These are phyloP conservation scores for Cryptosporidium xiaoi DNA, from an alignment of 169 alveolate genomes.

Conservation along the genomic window DNA sequence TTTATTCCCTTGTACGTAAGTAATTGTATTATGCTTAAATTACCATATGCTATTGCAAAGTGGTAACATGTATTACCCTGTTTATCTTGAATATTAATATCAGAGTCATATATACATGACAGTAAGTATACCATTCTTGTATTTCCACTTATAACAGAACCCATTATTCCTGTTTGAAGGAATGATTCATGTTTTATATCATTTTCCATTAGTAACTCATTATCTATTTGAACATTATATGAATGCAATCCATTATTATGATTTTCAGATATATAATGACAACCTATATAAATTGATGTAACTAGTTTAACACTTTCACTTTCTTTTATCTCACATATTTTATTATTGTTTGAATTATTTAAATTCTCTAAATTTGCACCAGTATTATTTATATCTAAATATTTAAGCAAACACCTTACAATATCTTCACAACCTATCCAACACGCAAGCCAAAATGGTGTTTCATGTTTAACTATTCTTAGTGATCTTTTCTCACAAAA, in stretches of 20 bases:
- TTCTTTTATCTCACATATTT: neutral
- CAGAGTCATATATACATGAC: slow-evolving; percentile 81
- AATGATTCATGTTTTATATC: slow-evolving; percentile 82
- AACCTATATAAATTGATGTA: slow-evolving; percentile 43
- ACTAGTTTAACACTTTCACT: neutral
- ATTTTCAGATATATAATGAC: neutral
- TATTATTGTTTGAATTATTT: neutral
- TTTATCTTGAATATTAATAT: slow-evolving; percentile 83
- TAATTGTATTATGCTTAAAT: slow-evolving; percentile 37
- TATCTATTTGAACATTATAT: slow-evolving; percentile 74
- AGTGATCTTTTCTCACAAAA: slow-evolving; percentile 34
- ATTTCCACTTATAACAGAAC: slow-evolving; percentile 86
- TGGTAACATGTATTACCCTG: slow-evolving; percentile 86
- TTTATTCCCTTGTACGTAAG: slow-evolving; percentile 56
- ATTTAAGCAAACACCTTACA: slow-evolving; percentile 42
- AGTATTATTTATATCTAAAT: slow-evolving; percentile 21
- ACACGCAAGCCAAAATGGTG: slow-evolving; percentile 83
- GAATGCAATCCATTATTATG: neutral
- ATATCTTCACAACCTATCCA: slow-evolving; percentile 80
- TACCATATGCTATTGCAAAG: slow-evolving; percentile 77
- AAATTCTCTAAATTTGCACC: neutral
- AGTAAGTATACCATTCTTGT: slow-evolving; percentile 80
- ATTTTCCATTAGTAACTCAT: slow-evolving; percentile 37
- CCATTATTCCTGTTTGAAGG: slow-evolving; percentile 81
- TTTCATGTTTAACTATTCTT: slow-evolving; percentile 72